Conservation (phyloP, 2,329 filamentous ascomycete genomes). For the Colletotrichum sojae region DNA sequence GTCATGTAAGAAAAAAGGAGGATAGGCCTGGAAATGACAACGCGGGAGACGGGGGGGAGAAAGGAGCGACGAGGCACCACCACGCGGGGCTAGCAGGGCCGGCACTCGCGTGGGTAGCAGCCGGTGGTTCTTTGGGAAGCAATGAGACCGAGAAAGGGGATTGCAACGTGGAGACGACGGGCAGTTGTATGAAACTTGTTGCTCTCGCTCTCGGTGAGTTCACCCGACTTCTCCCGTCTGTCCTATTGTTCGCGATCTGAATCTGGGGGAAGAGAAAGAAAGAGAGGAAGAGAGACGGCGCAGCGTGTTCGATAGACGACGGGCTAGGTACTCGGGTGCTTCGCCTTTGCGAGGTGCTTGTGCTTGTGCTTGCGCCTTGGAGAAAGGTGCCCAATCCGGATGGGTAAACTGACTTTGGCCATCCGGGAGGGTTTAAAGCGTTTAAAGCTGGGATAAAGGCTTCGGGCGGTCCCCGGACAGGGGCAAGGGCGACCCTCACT, state of each 20-base stretch:
- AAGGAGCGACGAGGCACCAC: neutral
- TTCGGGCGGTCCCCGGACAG: conserved; percentile 38
- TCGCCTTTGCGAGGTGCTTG: neutral
- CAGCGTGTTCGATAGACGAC: neutral
- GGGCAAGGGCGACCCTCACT: conserved; percentile 25
- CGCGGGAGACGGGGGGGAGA: conserved; percentile 15
- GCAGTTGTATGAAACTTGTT: no score
- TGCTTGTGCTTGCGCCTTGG: neutral
- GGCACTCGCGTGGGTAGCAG: conserved; percentile 34
- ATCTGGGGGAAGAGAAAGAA: neutral
- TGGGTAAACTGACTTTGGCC: conserved; percentile 16
- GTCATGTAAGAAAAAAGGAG: conserved; percentile 19
- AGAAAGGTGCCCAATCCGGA: conserved; percentile 4
- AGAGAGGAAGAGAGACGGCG: neutral
- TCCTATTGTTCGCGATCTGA: no score
- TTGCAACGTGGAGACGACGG: conserved; percentile 36
- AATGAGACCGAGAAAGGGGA: conserved; percentile 36
- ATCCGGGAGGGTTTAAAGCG: conserved; percentile 10
- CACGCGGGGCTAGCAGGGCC: conserved; percentile 14
- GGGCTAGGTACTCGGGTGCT: conserved; percentile 15
- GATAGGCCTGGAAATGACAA: conserved; percentile 14
- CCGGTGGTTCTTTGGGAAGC: conserved; percentile 13
- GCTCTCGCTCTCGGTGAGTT: conserved; percentile 13
- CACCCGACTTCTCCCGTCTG: neutral
- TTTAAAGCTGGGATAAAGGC: conserved; percentile 22